Evolutionary conservation across 2,329 filamentous ascomycete species (phyloP).

Genomic region (Epichloe gansuensis): DNA sequence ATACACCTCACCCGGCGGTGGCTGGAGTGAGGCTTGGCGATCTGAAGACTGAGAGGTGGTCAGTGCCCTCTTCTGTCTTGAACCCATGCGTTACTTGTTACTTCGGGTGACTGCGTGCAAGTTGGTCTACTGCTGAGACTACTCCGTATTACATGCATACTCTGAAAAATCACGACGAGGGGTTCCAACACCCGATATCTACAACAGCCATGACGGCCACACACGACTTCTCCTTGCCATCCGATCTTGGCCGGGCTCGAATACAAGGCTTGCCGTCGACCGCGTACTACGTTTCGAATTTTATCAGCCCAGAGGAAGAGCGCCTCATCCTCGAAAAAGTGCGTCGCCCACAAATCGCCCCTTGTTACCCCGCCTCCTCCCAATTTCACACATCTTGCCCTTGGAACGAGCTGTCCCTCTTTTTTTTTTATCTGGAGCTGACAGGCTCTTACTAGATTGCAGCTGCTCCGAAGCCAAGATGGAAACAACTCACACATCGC

Average conservation of each 20-base stretch:
- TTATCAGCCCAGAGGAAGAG: conserved; percentile 70
- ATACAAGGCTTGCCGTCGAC: conserved; percentile 46
- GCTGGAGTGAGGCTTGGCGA: background rate
- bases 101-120: too few relatives aligned
- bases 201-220: conserved; percentile 1
- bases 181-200: background rate
- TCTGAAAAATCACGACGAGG: background rate
- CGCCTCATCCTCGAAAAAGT: conserved; percentile 58
- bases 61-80: background rate
- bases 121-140: background rate
- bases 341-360: conserved; percentile 14
- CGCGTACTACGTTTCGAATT: conserved; percentile 78
- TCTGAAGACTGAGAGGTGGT: background rate
- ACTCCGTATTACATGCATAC: background rate
- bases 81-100: background rate
- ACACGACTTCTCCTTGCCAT: conserved; percentile 25
- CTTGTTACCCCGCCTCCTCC: background rate
- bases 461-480: conserved; percentile 59
- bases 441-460: conserved; percentile 32
- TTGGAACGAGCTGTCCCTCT: background rate
- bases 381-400: background rate
- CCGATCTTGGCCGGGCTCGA: conserved; percentile 36
- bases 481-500: conserved; percentile 80
- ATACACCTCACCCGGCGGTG: background rate
- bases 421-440: background rate